Base-by-base conservation (phyloP, 2,329 filamentous ascomycete genomes). In the Trichoderma sp. region DNA sequence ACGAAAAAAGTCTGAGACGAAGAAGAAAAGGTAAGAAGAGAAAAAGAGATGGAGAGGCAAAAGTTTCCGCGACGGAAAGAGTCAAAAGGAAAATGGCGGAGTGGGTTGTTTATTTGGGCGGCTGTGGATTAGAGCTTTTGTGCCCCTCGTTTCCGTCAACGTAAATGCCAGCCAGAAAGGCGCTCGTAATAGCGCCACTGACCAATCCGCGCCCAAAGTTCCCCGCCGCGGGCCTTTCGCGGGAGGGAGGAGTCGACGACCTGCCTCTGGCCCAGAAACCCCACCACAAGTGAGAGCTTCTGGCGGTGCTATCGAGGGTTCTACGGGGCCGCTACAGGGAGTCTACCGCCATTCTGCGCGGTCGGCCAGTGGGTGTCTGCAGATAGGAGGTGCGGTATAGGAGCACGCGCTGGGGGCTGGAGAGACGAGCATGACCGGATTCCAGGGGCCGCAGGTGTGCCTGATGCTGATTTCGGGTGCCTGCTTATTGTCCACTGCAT, bases 21-120 rank as follows among this genome's bases (percentile, higher is more conserved):
- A 31, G 31, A 52, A 69, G 35, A 68, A 24, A 62, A 61, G 49
- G n/a, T 19, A 29, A 49, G 35, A 58, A 56, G 4, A 61, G 40
- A 53, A 31, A 21, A 21, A 33, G 52, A 37, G 47, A 62, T 68
- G 65, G 29, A 67, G 29, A 66, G 40, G 37, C 33, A 29, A 43
- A 68, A 55, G 57, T 43, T 68, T 55, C 33, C 52, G 66, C 57
- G 47, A 61, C 66, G 5, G 29, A 35, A 37, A 52, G 47, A 59
- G 52, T n/a, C 24, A 29, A 47, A 19, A 56, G 61, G 68, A 62
- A 68, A 68, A 68, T 62, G 66, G 66, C 66, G 66, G 66, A 69
- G 61, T 62, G 67, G 67, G 58, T 69, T 68, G 68, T 65, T 69
- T 68, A 55, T 62, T 53, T 64, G 68, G 60, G 62, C 27, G 49